A percentile compares a stretch with the other conserved stretches of the same genome.
Conservation (phyloP, 2,329 filamentous ascomycete genomes). For the Talaromyces sp. region DNA sequence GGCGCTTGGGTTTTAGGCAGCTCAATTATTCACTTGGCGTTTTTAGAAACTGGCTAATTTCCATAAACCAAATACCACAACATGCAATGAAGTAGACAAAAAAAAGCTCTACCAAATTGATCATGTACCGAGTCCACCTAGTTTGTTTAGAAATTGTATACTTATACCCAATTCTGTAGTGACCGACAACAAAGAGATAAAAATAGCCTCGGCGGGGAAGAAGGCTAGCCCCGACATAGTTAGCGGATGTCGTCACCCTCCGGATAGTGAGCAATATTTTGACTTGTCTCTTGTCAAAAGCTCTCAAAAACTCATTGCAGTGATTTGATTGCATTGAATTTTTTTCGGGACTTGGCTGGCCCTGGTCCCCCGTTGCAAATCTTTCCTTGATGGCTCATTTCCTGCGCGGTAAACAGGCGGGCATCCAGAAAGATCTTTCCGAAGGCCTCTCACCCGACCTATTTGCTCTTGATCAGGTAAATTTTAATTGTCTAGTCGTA, state of each 20-base stretch:
- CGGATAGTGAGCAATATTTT: background rate
- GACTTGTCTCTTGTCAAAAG: background rate
- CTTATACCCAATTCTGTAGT: background rate
- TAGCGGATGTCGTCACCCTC: background rate
- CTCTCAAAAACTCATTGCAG: background rate
- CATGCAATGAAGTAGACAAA: background rate
- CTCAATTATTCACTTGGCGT: background rate
- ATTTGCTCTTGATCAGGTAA: slow-evolving; percentile 76
- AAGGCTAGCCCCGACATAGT: background rate
- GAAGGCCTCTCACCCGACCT: slow-evolving; percentile 69
- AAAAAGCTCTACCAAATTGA: background rate
- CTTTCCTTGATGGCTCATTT: slow-evolving; percentile 70
- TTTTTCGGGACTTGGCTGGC: background rate
- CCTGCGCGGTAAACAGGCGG: slow-evolving; percentile 85
- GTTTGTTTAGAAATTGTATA: background rate
- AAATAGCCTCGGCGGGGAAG: background rate
- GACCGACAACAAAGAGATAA: background rate
- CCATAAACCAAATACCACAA: background rate
- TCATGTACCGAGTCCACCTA: background rate
- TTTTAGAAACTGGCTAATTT: background rate
- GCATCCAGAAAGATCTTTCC: slow-evolving; percentile 86
- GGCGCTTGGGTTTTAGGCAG: background rate
- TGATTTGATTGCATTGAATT: background rate
- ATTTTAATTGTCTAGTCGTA: slow-evolving; percentile 14
- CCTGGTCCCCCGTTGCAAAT: slow-evolving; percentile 19